phyloP scores from a whole-genome alignment of 352 stramenopile species.

The Albugo laibachii region DNA sequence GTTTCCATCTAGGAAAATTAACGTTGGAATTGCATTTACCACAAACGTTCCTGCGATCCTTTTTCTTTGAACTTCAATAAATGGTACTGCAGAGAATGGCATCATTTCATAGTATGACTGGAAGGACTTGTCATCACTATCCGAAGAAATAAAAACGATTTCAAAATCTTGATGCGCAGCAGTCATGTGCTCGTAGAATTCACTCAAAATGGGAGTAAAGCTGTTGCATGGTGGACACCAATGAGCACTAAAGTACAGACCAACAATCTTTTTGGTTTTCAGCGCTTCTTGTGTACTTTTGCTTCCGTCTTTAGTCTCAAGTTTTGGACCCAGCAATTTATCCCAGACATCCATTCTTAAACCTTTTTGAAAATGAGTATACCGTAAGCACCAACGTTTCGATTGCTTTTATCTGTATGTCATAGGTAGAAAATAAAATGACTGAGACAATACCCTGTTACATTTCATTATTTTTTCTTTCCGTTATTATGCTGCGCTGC shows the following conservation, averaged over 20 bases:
- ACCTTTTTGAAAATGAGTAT: not conserved
- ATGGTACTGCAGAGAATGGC: slow-evolving; percentile 88
- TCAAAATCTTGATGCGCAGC: slow-evolving; percentile 62
- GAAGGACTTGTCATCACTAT: slow-evolving; percentile 80
- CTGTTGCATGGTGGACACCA: slow-evolving; percentile 81
- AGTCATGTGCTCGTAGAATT: slow-evolving; percentile 66
- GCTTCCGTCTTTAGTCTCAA: too few species aligned
- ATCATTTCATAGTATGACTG: slow-evolving; percentile 86
- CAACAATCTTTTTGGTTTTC: slow-evolving; percentile 53
- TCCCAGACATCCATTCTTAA: slow-evolving; percentile 20
- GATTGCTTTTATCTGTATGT: too few species aligned
- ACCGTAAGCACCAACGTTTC: not conserved
- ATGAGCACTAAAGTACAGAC: slow-evolving; percentile 69
- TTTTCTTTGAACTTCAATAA: slow-evolving; percentile 59
- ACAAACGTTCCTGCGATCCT: slow-evolving; percentile 64
- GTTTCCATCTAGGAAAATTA: slow-evolving; percentile 84
- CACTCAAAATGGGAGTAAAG: slow-evolving; percentile 86
- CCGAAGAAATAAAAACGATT: slow-evolving; percentile 89
- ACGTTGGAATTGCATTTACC: slow-evolving; percentile 75
- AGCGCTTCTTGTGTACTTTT: slow-evolving; percentile 15
- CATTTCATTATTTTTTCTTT: too few species aligned
- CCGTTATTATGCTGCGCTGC: too few species aligned
- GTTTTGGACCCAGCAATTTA: slow-evolving; percentile 36
- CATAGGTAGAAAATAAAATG: slow-evolving; percentile 1
- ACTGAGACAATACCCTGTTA: too few species aligned